These are phyloP conservation scores for Penicillium coffeae DNA, from an alignment of 495 filamentous ascomycete species.

Conservation along the genomic window DNA sequence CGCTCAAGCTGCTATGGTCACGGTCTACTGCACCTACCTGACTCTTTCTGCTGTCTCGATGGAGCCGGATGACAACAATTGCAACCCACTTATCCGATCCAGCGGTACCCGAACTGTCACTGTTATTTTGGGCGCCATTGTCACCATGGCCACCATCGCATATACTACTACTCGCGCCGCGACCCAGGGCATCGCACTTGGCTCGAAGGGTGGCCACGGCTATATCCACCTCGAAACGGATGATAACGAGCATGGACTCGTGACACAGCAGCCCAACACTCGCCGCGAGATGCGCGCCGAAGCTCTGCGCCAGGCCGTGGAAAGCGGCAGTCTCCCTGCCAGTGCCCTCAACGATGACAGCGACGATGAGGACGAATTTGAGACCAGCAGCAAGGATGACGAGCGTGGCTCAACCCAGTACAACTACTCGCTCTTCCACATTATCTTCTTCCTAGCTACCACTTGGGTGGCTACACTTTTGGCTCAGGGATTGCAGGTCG, in stretches of 20 bases:
- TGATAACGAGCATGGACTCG: conserved; percentile 76
- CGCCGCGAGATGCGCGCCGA: conserved; percentile 90
- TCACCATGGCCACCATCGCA: conserved; percentile 94
- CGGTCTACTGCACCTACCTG: conserved; percentile 96
- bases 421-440: conserved; percentile 92
- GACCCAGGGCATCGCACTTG: conserved; percentile 85
- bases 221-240: conserved; percentile 61
- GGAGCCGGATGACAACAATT: conserved; percentile 93
- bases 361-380: conserved; percentile 62
- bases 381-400: conserved; percentile 65
- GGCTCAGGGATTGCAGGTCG: conserved; percentile 74
- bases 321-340: conserved; percentile 84
- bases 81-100: conserved; percentile 89
- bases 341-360: conserved; percentile 75
- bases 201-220: conserved; percentile 56
- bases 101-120: conserved; percentile 86
- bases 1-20: conserved; percentile 95
- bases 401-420: conserved; percentile 89
- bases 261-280: conserved; percentile 77
- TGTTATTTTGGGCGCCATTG: conserved; percentile 85
- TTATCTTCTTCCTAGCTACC: conserved; percentile 96
- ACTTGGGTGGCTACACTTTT: conserved; percentile 92
- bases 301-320: conserved; percentile 86
- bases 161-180: conserved; percentile 97
- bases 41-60: conserved; percentile 98